Evolutionary conservation across 805 yeast species (phyloP).

Genomic region (Cyberlindnera saturnus): DNA sequence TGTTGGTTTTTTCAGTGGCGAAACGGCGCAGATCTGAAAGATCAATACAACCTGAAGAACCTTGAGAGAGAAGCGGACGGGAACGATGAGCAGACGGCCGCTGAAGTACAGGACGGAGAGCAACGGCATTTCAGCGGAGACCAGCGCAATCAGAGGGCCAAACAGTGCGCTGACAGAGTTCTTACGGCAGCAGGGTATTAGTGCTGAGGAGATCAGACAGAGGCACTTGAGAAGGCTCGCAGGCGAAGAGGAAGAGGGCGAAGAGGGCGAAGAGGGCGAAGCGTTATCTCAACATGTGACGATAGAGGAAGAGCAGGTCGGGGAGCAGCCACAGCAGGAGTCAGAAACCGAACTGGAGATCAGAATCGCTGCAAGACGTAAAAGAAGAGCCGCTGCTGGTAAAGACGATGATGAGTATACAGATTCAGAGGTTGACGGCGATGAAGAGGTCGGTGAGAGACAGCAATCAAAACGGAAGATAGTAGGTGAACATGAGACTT

Average conservation of each 20-base stretch:
- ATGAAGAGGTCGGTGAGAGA: constrained; percentile 28
- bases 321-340: constrained; percentile 8
- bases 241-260: constrained; percentile 4
- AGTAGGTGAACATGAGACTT: constrained; percentile 49
- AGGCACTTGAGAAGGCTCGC: constrained; percentile 31
- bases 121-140: constrained; percentile 11
- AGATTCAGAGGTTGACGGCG: constrained; percentile 28
- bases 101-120: constrained; percentile 19
- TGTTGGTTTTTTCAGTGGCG: constrained; percentile 3
- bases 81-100: constrained; percentile 23
- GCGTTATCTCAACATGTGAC: constrained; percentile 16
- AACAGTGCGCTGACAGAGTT: constrained; percentile 90
- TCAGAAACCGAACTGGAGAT: constrained; percentile 22
- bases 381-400: constrained; percentile 33
- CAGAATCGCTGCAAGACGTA: constrained; percentile 35
- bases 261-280: constrained; percentile 3
- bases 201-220: constrained; percentile 66
- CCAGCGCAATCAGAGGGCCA: constrained; percentile 40
- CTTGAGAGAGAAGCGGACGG: background rate
- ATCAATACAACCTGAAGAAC: background rate
- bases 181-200: constrained; percentile 82
- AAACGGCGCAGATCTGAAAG: background rate
- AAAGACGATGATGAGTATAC: constrained; percentile 30
- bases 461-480: constrained; percentile 18
- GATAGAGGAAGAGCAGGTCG: constrained; percentile 25